A percentile compares a stretch with the other conserved stretches of the same genome.
Conservation (phyloP, 148 eudicot genomes). For the Simmondsia chinensis region DNA sequence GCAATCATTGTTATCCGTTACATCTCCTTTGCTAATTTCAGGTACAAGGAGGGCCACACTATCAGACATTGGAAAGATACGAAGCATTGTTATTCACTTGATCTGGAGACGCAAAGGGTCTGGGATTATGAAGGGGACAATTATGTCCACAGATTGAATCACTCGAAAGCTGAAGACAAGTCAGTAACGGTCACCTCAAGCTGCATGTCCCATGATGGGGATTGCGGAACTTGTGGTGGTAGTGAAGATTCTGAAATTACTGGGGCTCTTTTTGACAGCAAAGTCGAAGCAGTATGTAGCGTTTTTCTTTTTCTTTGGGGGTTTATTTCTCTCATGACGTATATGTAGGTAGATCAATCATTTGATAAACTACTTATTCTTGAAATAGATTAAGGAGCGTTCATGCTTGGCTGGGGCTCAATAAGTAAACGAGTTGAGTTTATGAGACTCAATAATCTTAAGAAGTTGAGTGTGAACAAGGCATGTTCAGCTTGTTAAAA, state of each 20-base stretch:
- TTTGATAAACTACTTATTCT: too few relatives aligned
- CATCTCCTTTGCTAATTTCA: slow-evolving; percentile 10
- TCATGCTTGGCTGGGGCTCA: too few relatives aligned
- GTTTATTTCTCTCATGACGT: too few relatives aligned
- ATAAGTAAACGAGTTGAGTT: too few relatives aligned
- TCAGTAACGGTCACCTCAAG: slow-evolving; percentile 33
- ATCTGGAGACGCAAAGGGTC: slow-evolving; percentile 77
- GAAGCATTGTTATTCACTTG: slow-evolving; percentile 82
- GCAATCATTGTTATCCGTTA: too few relatives aligned
- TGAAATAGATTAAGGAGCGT: too few relatives aligned
- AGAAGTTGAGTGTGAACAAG: too few relatives aligned
- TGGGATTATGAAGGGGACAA: slow-evolving; percentile 96
- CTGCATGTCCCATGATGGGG: slow-evolving; percentile 50
- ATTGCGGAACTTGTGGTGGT: slow-evolving; percentile 54
- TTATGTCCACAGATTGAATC: slow-evolving; percentile 89
- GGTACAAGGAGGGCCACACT: slow-evolving; percentile 87
- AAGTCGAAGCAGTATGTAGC: slow-evolving; percentile 75
- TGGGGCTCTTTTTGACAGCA: slow-evolving; percentile 73
- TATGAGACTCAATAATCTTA: too few relatives aligned
- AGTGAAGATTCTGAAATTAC: slow-evolving; percentile 63
- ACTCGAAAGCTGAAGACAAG: slow-evolving; percentile 71
- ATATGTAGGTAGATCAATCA: too few relatives aligned
- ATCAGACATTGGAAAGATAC: slow-evolving; percentile 73
- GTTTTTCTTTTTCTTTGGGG: too few relatives aligned
- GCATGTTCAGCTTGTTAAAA: too few relatives aligned